A percentile compares a stretch with the other conserved stretches of the same genome.
phyloP scores from a whole-genome alignment of 768 basidiomycete genomes.

The Phallus indusiatus region DNA sequence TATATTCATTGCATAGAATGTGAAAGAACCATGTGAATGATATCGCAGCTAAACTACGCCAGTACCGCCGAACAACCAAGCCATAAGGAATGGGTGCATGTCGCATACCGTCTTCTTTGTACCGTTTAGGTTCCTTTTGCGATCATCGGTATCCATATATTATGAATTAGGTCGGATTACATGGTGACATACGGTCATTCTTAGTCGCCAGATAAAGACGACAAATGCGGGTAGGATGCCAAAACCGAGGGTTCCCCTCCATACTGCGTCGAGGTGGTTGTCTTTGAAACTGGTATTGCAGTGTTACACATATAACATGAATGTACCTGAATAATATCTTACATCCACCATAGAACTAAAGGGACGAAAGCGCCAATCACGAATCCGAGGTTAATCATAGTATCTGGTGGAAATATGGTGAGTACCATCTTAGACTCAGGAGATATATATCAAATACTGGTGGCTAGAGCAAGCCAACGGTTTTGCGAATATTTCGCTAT shows the following conservation, averaged over 20 bases:
- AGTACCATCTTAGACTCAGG: too few species aligned
- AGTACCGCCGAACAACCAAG: slow-evolving; percentile 74
- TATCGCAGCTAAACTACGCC: slow-evolving; percentile 63
- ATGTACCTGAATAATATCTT: slow-evolving; percentile 17
- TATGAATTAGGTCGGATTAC: background rate
- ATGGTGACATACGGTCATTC: slow-evolving; percentile 42
- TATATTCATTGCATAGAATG: too few species aligned
- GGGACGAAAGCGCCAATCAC: slow-evolving; percentile 75
- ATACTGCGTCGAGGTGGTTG: slow-evolving; percentile 1
- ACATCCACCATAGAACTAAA: slow-evolving; percentile 86
- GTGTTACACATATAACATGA: background rate
- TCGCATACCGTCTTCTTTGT: slow-evolving; percentile 73
- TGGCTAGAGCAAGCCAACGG: slow-evolving; percentile 40
- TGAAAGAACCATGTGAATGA: slow-evolving; percentile 58
- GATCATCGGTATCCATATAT: background rate
- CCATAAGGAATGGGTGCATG: slow-evolving; percentile 61
- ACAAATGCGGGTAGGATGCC: slow-evolving; percentile 71
- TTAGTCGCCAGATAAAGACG: slow-evolving; percentile 78
- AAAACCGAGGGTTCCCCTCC: slow-evolving; percentile 28
- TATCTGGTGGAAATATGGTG: slow-evolving; percentile 32
- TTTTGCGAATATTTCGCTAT: slow-evolving; percentile 25
- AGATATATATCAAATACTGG: slow-evolving; percentile 44
- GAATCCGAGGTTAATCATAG: slow-evolving; percentile 82
- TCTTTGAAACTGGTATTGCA: background rate
- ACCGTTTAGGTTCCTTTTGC: slow-evolving; percentile 52